Evolutionary conservation across 108 stramenopile genomes (phyloP).

Genomic region (Epipyxis sp.): DNA sequence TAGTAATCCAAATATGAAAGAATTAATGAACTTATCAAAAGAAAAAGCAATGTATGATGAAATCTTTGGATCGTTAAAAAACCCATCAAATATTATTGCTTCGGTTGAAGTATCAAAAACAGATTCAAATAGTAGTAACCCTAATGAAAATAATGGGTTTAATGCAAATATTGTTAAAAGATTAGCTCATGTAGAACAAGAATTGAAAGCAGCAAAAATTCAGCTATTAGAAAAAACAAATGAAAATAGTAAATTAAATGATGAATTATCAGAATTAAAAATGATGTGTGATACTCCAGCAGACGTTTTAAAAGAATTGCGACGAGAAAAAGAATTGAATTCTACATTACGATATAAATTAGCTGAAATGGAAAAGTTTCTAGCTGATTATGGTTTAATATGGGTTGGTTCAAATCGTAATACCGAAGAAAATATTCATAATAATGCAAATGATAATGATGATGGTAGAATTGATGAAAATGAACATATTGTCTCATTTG

Average conservation of each 20-base stretch:
- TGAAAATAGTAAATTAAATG: background rate
- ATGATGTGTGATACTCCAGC: background rate
- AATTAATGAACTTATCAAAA: background rate
- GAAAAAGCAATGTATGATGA: conserved; percentile 29
- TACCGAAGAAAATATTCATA: background rate
- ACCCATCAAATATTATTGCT: background rate
- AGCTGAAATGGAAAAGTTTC: conserved; percentile 43
- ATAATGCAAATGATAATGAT: background rate
- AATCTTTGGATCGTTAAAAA: conserved; percentile 13
- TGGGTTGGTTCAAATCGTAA: conserved; percentile 43
- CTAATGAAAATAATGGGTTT: background rate
- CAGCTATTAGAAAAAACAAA: background rate
- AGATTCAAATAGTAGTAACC: background rate
- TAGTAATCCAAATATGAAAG: background rate
- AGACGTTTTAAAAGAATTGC: background rate
- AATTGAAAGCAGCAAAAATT: background rate
- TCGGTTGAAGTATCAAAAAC: background rate
- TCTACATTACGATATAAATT: conserved; percentile 13
- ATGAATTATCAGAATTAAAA: background rate
- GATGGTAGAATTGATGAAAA: background rate
- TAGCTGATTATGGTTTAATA: conserved; percentile 49
- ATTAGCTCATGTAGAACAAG: background rate
- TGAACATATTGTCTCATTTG: background rate
- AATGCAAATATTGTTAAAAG: background rate
- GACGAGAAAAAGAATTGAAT: conserved; percentile 30